Evolutionary conservation across 441 rosid species (phyloP).

Genomic region (Bocquillonia castaneifolia): DNA sequence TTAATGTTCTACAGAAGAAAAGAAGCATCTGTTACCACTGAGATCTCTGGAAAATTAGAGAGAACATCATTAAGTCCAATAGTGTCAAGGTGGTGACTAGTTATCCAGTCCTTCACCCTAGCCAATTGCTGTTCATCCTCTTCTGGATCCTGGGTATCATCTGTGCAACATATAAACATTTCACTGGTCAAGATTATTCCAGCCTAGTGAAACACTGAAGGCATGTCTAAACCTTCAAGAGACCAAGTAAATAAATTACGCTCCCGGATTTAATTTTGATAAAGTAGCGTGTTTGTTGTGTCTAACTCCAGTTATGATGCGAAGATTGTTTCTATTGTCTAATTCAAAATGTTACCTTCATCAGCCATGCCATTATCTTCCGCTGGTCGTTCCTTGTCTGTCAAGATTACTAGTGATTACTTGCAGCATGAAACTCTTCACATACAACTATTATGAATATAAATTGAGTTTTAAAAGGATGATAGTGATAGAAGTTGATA

Average conservation of each 20-base stretch:
- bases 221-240: not conserved
- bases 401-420: conserved; percentile 24
- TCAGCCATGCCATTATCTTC: conserved; percentile 48
- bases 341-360: conserved; percentile 46
- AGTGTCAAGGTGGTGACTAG: conserved; percentile 41
- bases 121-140: conserved; percentile 75
- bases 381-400: conserved; percentile 53
- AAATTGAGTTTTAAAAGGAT: not conserved
- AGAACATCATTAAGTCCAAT: conserved; percentile 67
- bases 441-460: not conserved
- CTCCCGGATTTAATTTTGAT: not conserved
- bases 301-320: not conserved
- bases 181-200: not conserved
- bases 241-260: not conserved
- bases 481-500: conserved; percentile 6
- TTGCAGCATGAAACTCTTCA: conserved; percentile 9
- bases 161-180: conserved; percentile 33
- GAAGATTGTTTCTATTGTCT: conserved; percentile 7
- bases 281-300: not conserved
- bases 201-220: not conserved
- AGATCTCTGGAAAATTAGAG: conserved; percentile 75
- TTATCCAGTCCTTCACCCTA: conserved; percentile 82
- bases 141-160: conserved; percentile 72
- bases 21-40: conserved; percentile 43
- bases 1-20: not conserved